Base-by-base conservation (phyloP, 2,329 filamentous ascomycete species). In the Nigrospora oryzae region DNA sequence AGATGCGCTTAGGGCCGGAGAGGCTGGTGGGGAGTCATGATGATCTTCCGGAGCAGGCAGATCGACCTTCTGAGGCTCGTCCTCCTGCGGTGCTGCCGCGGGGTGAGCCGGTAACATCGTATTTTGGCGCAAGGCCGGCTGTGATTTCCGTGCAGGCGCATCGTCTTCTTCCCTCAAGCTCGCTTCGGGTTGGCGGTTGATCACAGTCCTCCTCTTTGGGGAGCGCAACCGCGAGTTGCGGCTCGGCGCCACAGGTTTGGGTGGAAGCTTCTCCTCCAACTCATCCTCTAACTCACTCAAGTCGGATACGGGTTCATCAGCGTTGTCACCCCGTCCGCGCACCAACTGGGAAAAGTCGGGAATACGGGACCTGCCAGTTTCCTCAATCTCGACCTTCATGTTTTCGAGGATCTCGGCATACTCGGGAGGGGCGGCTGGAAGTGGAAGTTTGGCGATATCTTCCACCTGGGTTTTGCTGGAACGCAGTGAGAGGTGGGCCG, bases 271-370 rank as follows among this genome's bases (percentile, higher is more conserved):
- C 38, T 56, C 53, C 16, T 58, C 58, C 16, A 47, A 45, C 32
- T 74, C 69, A 1, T 77, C 71, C 38, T 78, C 75, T n/a, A 74
- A 57, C 36, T 78, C 73, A 43, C 73, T 75, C 15, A 77, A 62
- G 34, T 77, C 74, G 0, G 74, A 76, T 6, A 69, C 62, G 0
- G 58, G 55, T 11, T 69, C 69, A 17, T 16, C 49, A 28, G 12
- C 48, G 38, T 16, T 45, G 35, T 46, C 38, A 19, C 33, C 44
- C 46, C 53, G 16, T 46, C 48, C 28, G 43, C 36, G 19, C 44
- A 49, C 54, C 34, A 51, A 39, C 28, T 47, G 56, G 17, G 57
- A 55, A 43, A 63, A 60, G 37, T 60, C 47, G 1, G 57, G 57
- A 15, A 62, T 51, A 38, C 52, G 57, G 2, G 53, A 49, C 37